A percentile compares a stretch with the other conserved stretches of the same genome.
Conservation (phyloP, 495 filamentous ascomycete genomes). For the Parmelia sp. region DNA sequence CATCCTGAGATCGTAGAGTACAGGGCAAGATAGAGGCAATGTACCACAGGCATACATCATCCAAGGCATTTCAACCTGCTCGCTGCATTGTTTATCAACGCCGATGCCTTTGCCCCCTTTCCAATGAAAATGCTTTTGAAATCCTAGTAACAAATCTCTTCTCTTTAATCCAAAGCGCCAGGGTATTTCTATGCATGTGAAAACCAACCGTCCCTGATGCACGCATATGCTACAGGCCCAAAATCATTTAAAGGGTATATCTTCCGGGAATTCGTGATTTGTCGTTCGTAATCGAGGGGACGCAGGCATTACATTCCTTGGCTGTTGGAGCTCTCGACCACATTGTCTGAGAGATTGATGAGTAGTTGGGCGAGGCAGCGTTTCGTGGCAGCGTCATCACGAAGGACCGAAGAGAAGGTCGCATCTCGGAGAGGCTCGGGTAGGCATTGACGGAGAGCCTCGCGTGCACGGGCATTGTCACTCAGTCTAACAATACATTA, state of each 20-base stretch:
- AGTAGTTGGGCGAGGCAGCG: slow-evolving; percentile 93
- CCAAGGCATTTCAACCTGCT: slow-evolving; percentile 5
- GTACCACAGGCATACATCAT: slow-evolving; percentile 3
- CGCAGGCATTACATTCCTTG: slow-evolving; percentile 43
- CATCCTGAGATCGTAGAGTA: slow-evolving; percentile 9
- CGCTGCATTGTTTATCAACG: slow-evolving; percentile 8
- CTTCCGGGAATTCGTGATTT: slow-evolving; percentile 20
- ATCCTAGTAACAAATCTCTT: slow-evolving; percentile 12
- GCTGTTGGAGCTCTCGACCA: slow-evolving; percentile 55
- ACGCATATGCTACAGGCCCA: slow-evolving; percentile 28
- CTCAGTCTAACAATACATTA: slow-evolving; percentile 58
- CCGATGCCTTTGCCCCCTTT: slow-evolving; percentile 7
- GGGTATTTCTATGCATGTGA: slow-evolving; percentile 26
- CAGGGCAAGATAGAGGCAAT: not conserved
- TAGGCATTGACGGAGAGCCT: slow-evolving; percentile 92
- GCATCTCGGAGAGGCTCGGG: slow-evolving; percentile 94
- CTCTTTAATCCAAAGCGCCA: slow-evolving; percentile 15
- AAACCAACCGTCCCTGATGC: slow-evolving; percentile 17
- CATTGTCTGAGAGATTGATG: slow-evolving; percentile 93
- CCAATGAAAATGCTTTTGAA: slow-evolving; percentile 19
- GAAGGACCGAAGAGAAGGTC: slow-evolving; percentile 92
- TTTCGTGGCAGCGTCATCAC: slow-evolving; percentile 96
- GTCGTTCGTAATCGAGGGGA: slow-evolving; percentile 11
- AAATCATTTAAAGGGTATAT: slow-evolving; percentile 23
- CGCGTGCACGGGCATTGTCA: slow-evolving; percentile 92